Base-by-base conservation (phyloP, 768 basidiomycete genomes). In the Russula vinacea region DNA sequence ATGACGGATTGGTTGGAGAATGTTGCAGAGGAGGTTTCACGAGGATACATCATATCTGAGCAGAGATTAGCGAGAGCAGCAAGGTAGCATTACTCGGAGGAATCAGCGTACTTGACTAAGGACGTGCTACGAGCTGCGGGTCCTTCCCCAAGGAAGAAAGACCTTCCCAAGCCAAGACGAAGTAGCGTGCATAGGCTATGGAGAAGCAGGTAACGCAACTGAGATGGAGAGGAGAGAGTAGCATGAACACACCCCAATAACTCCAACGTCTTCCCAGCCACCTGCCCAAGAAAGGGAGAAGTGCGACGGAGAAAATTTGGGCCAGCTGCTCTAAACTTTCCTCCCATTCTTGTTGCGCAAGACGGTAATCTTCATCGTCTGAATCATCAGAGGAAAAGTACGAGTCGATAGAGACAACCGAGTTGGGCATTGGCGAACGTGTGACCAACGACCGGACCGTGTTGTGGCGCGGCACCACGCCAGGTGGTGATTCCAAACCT, bases 291-390 rank as follows among this genome's bases (percentile, higher is more conserved):
- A 86, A 89, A 2, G 94, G 94, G 62, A 97, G 77, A 52, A 95
- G 78, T 29, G 95, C 87, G 62, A 92, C 79, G 42, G 89, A 83
- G 58, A 91, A 75, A 22, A 96, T 83, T 72, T 92, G 83, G 72
- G 90, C 87, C 51, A 97, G 81, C 73, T 97, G 93, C 65, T 86
- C 77, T 56, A 96, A 71, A 71, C 89, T 91, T 74, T 97, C 94
- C 70, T 94, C 88, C 94, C 94, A 96, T 77, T 97, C 94, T 73
- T 89, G 82, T 74, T 94, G 90, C 2, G 90, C 89, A 53, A 88
- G 78, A 45, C 80, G 83, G 69, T 84, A 85, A 70, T 93, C 90
- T 62, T 90, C 89, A 73, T 86, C 85, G 72, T 83, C 84, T 39
- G 83, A 85, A 60, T 67, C 70, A 44, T 75, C 74, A 14, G 81